Evolutionary conservation across 2,329 filamentous ascomycete genomes (phyloP).

Genomic region (Alternaria novae-zelandiae): DNA sequence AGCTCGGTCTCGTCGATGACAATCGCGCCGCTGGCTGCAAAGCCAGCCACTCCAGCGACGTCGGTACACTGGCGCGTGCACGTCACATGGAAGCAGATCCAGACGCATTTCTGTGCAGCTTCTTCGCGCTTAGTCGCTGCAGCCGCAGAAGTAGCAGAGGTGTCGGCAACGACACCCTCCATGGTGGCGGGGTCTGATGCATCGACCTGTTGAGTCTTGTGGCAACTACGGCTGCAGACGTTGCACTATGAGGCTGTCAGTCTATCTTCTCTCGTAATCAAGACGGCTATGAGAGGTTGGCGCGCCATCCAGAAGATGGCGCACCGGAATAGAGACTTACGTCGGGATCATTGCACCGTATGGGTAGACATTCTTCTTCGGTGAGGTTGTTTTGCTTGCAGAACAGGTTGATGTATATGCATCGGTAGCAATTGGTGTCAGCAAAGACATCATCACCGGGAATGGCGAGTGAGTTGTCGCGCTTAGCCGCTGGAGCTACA

Average conservation of each 20-base stretch:
- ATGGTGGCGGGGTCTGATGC: background rate
- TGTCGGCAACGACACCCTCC: background rate
- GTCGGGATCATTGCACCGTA: background rate
- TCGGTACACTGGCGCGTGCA: background rate
- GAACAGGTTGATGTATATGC: background rate
- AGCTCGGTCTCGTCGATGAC: conserved; percentile 3
- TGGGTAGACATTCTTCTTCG: background rate
- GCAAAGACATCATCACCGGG: background rate
- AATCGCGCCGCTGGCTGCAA: background rate
- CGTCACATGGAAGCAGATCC: background rate
- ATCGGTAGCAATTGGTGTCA: background rate
- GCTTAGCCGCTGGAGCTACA: background rate
- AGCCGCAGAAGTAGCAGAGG: background rate
- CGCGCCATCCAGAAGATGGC: background rate
- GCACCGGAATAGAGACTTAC: background rate
- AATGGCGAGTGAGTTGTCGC: background rate
- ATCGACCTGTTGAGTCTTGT: background rate
- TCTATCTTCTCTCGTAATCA: background rate
- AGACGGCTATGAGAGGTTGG: background rate
- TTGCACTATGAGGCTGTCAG: conserved; percentile 1
- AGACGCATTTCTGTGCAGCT: background rate
- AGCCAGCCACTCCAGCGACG: background rate
- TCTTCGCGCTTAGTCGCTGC: background rate
- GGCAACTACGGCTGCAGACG: background rate
- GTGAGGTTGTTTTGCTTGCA: background rate